phyloP scores from a whole-genome alignment of 2,329 filamentous ascomycete species.

The Geosmithia morbida region DNA sequence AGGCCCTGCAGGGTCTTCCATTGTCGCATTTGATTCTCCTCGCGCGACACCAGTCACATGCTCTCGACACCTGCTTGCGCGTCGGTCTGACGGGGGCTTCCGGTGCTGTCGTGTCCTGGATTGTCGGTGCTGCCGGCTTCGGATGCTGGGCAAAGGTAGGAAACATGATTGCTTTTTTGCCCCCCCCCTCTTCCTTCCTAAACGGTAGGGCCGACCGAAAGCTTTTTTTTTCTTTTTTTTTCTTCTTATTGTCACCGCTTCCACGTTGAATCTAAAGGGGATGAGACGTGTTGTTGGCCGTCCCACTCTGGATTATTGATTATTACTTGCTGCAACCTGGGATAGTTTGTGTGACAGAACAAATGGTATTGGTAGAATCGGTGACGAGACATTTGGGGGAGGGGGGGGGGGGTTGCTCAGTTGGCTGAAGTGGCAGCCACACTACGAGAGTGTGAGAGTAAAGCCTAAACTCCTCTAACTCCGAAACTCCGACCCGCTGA shows the following conservation, averaged over 20 bases:
- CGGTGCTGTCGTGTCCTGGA: background rate
- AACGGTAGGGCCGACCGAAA: no score
- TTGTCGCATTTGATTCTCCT: slow-evolving; percentile 14
- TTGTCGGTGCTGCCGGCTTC: background rate
- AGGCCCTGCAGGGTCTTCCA: slow-evolving; percentile 11
- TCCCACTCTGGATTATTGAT: no score
- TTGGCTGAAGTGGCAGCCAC: background rate
- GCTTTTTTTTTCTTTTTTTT: no score
- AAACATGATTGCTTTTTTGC: background rate
- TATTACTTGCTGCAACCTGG: no score
- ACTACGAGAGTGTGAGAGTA: background rate
- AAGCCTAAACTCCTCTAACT: background rate
- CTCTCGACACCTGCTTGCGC: slow-evolving; percentile 13
- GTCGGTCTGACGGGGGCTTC: slow-evolving; percentile 6
- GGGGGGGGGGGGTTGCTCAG: background rate
- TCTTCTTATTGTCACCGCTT: no score
- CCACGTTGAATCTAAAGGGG: no score
- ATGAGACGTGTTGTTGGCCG: no score
- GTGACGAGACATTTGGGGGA: background rate
- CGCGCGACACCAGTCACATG: slow-evolving; percentile 15
- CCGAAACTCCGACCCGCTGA: background rate
- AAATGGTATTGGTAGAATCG: background rate
- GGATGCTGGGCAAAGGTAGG: background rate
- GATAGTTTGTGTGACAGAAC: no score
- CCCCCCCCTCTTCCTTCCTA: background rate